Base-by-base conservation (phyloP, 768 basidiomycete species). In the Crucibulum laeve region DNA sequence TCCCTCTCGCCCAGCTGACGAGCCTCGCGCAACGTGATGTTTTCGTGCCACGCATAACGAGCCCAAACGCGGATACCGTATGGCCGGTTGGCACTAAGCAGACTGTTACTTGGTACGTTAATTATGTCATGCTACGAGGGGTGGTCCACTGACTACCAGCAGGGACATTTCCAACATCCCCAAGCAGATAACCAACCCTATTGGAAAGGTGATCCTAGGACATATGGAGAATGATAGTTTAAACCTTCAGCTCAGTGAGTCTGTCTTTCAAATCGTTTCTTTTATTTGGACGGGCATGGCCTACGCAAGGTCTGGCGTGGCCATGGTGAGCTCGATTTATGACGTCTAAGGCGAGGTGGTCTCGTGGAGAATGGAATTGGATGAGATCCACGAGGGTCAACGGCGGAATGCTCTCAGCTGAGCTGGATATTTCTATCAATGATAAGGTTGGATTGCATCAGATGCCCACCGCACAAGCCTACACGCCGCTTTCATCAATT, bases 131-230 rank as follows among this genome's bases (percentile, higher is more conserved):
- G 41, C 13, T 18, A n/a, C 32, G 14, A 18, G 15, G 28, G 21
- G 15, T 36, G 21, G 41, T 25, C 4, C 28, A 25, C 28, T 21
- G 24, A 11, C 17, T 38, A 38, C 30, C 37, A 15, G 14, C 36
- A 82, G 80, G 81, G 69, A 82, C 43, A 76, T 73, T 8, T 63
- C 70, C 15, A 55, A 65, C 36, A 59, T 76, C 15, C 75, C 74
- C 17, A 62, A 68, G 17, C 64, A 71, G 42, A 59, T 74, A 47
- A 72, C 79, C 41, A 77, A 76, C 51, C 64, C 67, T 10, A 60
- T 56, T 28, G 81, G 81, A 36, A 65, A 59, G 56, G 55, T 84
- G 25, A 57, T 77, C 14, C 64, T 85, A 13, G 83, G 82, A 2
- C 70, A 63, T 54, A 47, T 76, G 38, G 60, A 61, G 5, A 67